Evolutionary conservation across 805 yeast species (phyloP), one percentile per base, ranked within the genome.

Genomic region (Pichia nakasei): DNA sequence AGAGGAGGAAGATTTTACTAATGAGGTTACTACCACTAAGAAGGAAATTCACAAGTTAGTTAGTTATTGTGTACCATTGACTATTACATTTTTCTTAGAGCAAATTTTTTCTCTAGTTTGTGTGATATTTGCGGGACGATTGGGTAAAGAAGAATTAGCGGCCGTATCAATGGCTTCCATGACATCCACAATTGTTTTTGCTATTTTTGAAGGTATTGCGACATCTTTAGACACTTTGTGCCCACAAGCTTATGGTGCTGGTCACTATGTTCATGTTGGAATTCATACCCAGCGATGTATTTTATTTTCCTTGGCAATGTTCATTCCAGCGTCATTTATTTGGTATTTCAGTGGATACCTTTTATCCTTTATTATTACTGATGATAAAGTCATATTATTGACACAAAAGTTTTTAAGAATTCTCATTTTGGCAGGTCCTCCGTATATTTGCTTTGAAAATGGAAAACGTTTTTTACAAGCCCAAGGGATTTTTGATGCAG

Each of bases 401-500:
- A 84, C 91, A 1, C 70, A 80, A 34, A 55, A 59, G 24, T 84
- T 81, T 57, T 63, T 84, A 43, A 61, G 71, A 38, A 65, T 79
- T 7, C 66, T 80, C 27, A 63, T 79, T 13, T 55, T 79, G 19
- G 91, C 88, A n/a, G 72, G 81, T 2, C 93, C 93, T 1, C 86
- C 85, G 0, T 82, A 75, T 57, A 78, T 82, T 24, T 53, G 82
- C 6, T 76, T 75, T 52, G 93, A 84, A 61, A 79, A 78, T 58
- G 80, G 82, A 36, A 82, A 83, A 56, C 76, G 85, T 54, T 84
- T 70, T 54, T 66, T 84, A 47, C 91, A 84, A 61, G 78, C 86
- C 41, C 91, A 84, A 65, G 86, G 85, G 26, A 75, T 82, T 12
- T 84, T 82, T 64, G 87, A 82, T 58, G 91, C 91, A 1, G 81